Base-by-base conservation (phyloP, 2,329 filamentous ascomycete genomes). In the Diaporthe humulicola region DNA sequence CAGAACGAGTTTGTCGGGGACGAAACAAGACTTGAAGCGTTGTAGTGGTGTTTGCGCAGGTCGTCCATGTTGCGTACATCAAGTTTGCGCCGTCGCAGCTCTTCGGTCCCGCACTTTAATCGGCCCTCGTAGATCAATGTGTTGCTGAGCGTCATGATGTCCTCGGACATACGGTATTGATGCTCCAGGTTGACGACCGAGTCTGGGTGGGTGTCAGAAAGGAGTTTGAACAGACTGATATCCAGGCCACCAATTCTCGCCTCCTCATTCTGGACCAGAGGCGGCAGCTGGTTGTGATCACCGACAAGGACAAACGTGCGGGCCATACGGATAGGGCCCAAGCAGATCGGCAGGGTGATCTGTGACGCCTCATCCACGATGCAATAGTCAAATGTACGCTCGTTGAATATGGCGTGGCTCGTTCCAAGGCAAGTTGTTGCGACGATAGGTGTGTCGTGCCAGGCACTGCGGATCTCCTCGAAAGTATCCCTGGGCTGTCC, bases 331-430 rank as follows among this genome's bases (percentile, higher is more conserved):
- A 99, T 97, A 0, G 97, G 97, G 0, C 97, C 97, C 0, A 98
- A 87, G 78, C 97, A 98, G 28, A 98, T 96, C 0, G 97, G 97
- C 28, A 99, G 87, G 0, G 97, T 99, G 81, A 99, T 98, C 80
- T 99, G 97, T 2, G 96, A 98, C 0, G 97, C 97, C 84, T 99
- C 97, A 78, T 99, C 97, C 5, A 99, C 96, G 77, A 99, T 98
- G 81, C 97, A 99, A 81, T 98, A 98, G 84, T 99, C 97, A 79
- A 99, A 99, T 0, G 93, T 92, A 6, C 97, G 93, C 80, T 96
- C 94, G 73, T 91, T 93, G 85, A 99, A 98, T 12, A 99, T 86
- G 3, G 93, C 90, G 82, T 99, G 97, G 78, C 93, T 96, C 81
- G 98, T 94, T 3, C 96, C 95, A 36, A 99, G 89, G 81, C 97